phyloP scores from a whole-genome alignment of 192 early-diverging fungal genomes.

The Chytriomyces confervae region DNA sequence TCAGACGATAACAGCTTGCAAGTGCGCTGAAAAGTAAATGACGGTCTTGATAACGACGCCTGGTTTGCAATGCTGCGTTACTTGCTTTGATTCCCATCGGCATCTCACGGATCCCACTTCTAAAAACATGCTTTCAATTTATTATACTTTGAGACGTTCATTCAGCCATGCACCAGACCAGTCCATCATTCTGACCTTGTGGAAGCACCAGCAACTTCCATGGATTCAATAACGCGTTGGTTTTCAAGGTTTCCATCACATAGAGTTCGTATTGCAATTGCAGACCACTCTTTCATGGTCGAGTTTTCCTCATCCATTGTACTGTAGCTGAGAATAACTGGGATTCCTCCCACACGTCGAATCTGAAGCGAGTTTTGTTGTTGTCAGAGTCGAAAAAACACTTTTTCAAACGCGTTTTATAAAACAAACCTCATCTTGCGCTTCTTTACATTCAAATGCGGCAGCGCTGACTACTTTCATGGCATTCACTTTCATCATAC shows the following conservation, averaged over 20 bases:
- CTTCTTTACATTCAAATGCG: constrained; percentile 56
- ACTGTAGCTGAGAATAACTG: constrained; percentile 73
- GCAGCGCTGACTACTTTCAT: constrained; percentile 68
- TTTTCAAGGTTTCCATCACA: constrained; percentile 72
- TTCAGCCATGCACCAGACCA: no score
- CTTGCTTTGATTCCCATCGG: no score
- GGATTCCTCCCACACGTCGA: constrained; percentile 68
- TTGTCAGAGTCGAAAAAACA: no score
- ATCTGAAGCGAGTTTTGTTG: constrained; percentile 25
- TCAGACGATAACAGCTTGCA: no score
- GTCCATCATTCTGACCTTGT: constrained; percentile 49
- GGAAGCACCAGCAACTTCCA: constrained; percentile 66
- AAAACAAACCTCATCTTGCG: constrained; percentile 67
- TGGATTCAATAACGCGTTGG: constrained; percentile 68
- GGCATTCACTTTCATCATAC: constrained; percentile 71
- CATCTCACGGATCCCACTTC: no score
- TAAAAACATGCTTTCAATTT: no score
- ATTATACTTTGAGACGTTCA: no score
- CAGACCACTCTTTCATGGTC: constrained; percentile 78
- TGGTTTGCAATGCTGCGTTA: no score
- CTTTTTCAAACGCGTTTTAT: no score
- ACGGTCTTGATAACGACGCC: no score
- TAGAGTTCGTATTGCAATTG: constrained; percentile 76
- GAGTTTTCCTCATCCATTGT: constrained; percentile 82
- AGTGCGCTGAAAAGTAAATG: no score